A percentile compares a stretch with the other conserved stretches of the same genome.
Evolutionary conservation across 73 alveolate genomes (phyloP).

Genomic region (Breviolum minutum): DNA sequence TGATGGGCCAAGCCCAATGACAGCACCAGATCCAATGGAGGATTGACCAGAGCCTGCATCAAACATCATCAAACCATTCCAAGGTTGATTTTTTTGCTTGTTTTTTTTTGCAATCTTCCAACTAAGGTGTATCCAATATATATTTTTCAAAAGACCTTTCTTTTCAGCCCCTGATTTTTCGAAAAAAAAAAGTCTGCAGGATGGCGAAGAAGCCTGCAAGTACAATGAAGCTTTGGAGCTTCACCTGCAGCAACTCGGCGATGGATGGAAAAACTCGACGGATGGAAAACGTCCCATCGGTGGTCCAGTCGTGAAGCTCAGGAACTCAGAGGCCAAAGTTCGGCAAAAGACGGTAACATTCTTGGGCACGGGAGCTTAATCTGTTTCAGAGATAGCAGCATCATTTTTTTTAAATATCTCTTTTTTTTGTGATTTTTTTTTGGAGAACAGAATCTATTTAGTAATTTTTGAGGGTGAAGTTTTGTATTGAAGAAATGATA

Average conservation of each 20-base stretch:
- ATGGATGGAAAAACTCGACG: not conserved
- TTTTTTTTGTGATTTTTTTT: not conserved
- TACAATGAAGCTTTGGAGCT: constrained; percentile 76
- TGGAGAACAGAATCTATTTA: not conserved
- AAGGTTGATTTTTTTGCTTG: not conserved
- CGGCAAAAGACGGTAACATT: constrained; percentile 52
- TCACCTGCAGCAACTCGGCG: constrained; percentile 46
- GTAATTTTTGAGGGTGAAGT: not conserved
- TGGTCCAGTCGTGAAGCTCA: not conserved
- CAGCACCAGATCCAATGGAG: constrained; percentile 34
- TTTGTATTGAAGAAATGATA: not conserved
- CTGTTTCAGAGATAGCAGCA: not conserved
- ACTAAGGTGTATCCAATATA: not conserved
- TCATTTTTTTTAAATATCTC: too few relatives aligned
- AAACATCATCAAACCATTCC: not conserved
- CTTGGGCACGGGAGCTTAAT: constrained; percentile 9
- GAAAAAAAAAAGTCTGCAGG: not conserved
- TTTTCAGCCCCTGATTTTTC: not conserved
- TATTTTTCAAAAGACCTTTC: too few relatives aligned
- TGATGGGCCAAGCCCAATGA: constrained; percentile 65
- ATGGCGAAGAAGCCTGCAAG: constrained; percentile 80
- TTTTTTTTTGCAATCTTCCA: not conserved
- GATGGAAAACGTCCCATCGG: too few relatives aligned
- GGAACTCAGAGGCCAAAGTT: constrained; percentile 76
- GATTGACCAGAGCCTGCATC: not conserved